These are phyloP conservation scores for Tillandsia leiboldiana DNA, from an alignment of 176 grass and related monocot species.

Conservation along the genomic window DNA sequence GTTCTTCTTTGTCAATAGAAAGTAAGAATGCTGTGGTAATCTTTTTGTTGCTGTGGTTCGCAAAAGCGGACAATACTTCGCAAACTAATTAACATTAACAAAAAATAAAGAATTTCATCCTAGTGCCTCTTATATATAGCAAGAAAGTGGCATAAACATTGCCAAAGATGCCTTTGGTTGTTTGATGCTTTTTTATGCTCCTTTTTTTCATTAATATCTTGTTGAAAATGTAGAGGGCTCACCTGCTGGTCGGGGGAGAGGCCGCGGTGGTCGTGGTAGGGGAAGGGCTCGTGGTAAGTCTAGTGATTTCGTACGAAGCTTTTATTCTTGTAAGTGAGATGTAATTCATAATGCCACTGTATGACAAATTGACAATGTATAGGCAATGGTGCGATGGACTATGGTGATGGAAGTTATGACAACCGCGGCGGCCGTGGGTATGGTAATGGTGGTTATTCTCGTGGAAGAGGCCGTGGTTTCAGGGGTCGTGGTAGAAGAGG, in stretches of 20 bases:
- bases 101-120: too few relatives aligned
- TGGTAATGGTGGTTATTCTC: slow-evolving; percentile 37
- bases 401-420: slow-evolving; percentile 42
- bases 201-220: slow-evolving; percentile 17
- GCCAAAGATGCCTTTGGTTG: too few relatives aligned
- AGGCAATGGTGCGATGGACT: slow-evolving; percentile 54
- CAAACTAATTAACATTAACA: too few relatives aligned
- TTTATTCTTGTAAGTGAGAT: too few relatives aligned
- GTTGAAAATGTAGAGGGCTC: slow-evolving; percentile 52
- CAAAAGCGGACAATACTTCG: too few relatives aligned
- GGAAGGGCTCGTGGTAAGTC: slow-evolving; percentile 34
- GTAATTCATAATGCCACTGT: background rate
- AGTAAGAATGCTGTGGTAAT: too few relatives aligned
- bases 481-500: slow-evolving; percentile 51
- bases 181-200: background rate
- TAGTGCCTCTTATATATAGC: background rate
- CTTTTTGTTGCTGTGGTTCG: too few relatives aligned
- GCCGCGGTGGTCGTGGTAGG: slow-evolving; percentile 41
- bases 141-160: background rate
- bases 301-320: background rate
- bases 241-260: slow-evolving; percentile 61
- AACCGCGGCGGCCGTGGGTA: slow-evolving; percentile 31
- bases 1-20: too few relatives aligned
- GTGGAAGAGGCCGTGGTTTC: slow-evolving; percentile 51
- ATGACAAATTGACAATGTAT: slow-evolving; percentile 2